Conservation (phyloP, 495 filamentous ascomycete genomes). For the Rostrohypoxylon terebratum region DNA sequence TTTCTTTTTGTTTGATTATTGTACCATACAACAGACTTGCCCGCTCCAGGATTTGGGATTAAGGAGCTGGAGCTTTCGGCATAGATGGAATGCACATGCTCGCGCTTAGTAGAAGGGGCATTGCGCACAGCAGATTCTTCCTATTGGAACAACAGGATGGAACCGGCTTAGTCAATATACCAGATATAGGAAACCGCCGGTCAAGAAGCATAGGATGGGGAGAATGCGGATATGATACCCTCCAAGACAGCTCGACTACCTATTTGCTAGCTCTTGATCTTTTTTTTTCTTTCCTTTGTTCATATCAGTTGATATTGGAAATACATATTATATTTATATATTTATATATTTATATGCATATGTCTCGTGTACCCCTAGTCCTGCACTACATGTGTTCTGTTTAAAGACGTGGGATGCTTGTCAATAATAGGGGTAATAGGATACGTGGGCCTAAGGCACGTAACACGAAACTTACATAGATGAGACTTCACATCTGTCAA, state of each 20-base stretch:
- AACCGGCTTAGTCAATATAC: background rate
- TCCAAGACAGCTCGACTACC: slow-evolving; percentile 5
- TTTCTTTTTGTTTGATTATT: slow-evolving; percentile 3
- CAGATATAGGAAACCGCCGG: slow-evolving; percentile 8
- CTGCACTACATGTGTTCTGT: background rate
- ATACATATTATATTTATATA: background rate
- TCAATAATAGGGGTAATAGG: background rate
- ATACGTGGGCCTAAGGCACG: background rate
- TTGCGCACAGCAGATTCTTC: background rate
- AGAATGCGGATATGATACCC: slow-evolving; percentile 42
- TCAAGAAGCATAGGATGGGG: slow-evolving; percentile 21
- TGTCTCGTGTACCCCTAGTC: background rate
- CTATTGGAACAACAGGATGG: background rate
- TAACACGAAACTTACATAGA: background rate
- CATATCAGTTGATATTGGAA: slow-evolving; percentile 11
- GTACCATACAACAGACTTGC: slow-evolving; percentile 4
- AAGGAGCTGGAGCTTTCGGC: background rate
- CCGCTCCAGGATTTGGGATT: background rate
- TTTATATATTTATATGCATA: slow-evolving; percentile 4
- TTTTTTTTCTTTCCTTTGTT: slow-evolving; percentile 15
- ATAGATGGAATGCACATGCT: background rate
- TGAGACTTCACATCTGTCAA: background rate
- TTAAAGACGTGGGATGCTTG: background rate
- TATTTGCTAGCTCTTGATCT: slow-evolving; percentile 11
- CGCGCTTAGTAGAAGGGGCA: background rate